Base-by-base conservation (phyloP, 1,284 basidiomycete genomes). In the Apiotrichum brassicae region DNA sequence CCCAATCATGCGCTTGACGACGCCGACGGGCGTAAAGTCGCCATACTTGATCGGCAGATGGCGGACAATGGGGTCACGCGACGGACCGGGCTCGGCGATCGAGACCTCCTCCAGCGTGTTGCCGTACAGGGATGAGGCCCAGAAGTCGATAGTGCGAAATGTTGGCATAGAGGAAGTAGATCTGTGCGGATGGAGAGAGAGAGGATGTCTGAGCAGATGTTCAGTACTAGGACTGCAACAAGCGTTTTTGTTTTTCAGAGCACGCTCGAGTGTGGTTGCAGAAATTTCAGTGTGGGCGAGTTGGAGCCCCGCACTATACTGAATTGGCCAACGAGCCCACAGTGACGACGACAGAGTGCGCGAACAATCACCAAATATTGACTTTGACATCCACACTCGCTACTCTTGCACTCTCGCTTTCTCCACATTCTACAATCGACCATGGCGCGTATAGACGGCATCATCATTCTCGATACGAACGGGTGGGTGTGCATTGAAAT, bases 381-480 rank as follows among this genome's bases (percentile, higher is more conserved):
- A n/a, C n/a, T n/a, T n/a, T n/a, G n/a, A n/a, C n/a, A n/a, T n/a
- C n/a, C n/a, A n/a, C n/a, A n/a, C n/a, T n/a, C n/a, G n/a, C n/a
- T n/a, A 8, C 28, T 30, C 28, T 38, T 22, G 8, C 19, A 38
- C n/a, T n/a, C n/a, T n/a, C n/a, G n/a, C 22, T n/a, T 24, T 39
- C 23, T 40, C 24, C 26, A 18, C 23, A 39, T 8, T 25, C 6
- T 23, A 38, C 12, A 40, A 42, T 34, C 33, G 13, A 57, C 18
- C 20, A 72, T 73, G 71, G 56, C 68, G 4, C 49, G 66, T 28
- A 84, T 95, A 69, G 91, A 95, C 74, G 91, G 91, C 12, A 77
- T 95, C 55, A 92, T 95, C 65, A 84, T 94, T 55, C 77, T 94
- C 48, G 89, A 92, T 72, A 77, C 79, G 50, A 78, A 81, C 58